Conservation (phyloP, 2,329 filamentous ascomycete genomes). For the Trichoderma cornu-damae region DNA sequence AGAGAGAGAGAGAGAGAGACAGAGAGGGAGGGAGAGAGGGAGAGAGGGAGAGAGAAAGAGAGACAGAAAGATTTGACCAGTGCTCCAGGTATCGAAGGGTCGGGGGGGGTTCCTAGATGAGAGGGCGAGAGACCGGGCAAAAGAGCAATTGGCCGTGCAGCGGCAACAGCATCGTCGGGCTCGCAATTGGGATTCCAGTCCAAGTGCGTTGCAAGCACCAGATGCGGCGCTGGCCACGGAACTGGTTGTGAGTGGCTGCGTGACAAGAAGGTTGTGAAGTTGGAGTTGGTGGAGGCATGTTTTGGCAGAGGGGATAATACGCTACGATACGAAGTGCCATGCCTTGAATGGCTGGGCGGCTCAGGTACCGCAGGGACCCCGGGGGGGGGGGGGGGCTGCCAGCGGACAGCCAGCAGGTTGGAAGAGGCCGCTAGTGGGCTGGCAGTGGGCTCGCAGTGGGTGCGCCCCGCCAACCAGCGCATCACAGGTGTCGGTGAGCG, state of each 20-base stretch:
- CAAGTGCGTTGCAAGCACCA: not conserved
- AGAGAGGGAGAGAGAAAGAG: not conserved
- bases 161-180: constrained; percentile 11
- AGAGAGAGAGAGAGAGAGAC: not conserved
- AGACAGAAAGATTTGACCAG: too few species aligned
- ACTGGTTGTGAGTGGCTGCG: constrained; percentile 11
- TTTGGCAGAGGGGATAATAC: not conserved
- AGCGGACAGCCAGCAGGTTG: constrained; percentile 5
- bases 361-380: constrained; percentile 2
- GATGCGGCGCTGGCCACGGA: not conserved
- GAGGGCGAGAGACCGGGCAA: not conserved
- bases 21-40: not conserved
- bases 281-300: constrained; percentile 6
- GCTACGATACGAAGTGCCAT: not conserved
- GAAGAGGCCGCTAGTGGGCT: constrained; percentile 8
- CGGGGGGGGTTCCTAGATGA: not conserved
- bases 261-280: constrained; percentile 3
- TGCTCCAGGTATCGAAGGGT: not conserved
- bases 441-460: not conserved
- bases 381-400: too few species aligned
- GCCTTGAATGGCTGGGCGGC: not conserved
- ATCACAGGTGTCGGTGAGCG: constrained; percentile 19
- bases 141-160: not conserved
- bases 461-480: constrained; percentile 18
- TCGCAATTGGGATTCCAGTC: constrained; percentile 13